Percentiles rank a stretch among this genome's conserved stretches.
Evolutionary conservation across 352 stramenopile genomes (phyloP).

Genomic region (Thraustochytrium sp.): DNA sequence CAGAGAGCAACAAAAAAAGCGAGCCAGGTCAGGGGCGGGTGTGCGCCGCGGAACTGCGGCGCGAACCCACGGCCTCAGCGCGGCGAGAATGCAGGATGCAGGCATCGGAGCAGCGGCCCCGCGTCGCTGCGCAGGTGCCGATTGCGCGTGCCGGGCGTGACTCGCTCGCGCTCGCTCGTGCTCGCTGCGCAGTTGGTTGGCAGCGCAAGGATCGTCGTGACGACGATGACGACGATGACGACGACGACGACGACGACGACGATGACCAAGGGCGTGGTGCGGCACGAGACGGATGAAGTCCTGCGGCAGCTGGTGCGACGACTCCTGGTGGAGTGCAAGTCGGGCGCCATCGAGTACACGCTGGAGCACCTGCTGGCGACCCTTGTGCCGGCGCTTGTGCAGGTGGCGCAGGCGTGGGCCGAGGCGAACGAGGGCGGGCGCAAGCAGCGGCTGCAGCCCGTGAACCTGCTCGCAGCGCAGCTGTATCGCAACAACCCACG

Average conservation of each 20-base stretch:
- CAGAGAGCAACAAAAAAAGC: too few species aligned
- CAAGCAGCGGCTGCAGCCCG: background rate
- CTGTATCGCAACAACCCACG: slow-evolving; percentile 1
- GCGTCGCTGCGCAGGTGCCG: background rate
- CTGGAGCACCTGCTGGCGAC: background rate
- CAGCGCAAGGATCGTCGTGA: too few species aligned
- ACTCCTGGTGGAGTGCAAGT: background rate
- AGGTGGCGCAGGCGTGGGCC: background rate
- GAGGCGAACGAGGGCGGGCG: background rate
- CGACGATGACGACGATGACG: background rate
- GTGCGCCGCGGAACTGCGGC: too few species aligned
- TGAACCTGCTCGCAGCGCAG: background rate
- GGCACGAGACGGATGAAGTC: background rate
- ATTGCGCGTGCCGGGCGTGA: too few species aligned
- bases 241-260: background rate
- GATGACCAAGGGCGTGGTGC: background rate
- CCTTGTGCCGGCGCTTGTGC: background rate
- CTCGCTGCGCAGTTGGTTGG: background rate
- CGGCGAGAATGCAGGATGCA: too few species aligned
- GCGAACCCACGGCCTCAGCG: too few species aligned
- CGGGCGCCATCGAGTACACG: background rate
- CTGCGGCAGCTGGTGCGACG: background rate
- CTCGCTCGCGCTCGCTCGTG: background rate
- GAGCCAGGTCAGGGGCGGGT: too few species aligned
- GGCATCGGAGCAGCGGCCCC: too few species aligned